Conservation (phyloP, 495 filamentous ascomycete genomes). For the Penicillium mononematosum region DNA sequence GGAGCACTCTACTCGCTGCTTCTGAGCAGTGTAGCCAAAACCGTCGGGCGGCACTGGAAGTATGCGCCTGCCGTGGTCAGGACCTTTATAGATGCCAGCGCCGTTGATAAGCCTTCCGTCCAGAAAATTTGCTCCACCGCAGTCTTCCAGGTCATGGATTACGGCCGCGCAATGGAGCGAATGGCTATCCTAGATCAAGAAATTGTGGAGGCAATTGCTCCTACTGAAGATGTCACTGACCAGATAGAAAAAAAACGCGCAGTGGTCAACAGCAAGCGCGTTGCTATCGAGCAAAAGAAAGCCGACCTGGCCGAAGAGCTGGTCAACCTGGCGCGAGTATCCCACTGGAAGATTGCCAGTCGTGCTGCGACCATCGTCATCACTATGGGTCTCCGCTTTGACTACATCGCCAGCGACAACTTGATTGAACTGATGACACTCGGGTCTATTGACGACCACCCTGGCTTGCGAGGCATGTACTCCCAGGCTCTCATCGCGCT, state of each 20-base stretch:
- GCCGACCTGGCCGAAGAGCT: conserved; percentile 75
- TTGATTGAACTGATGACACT: conserved; percentile 80
- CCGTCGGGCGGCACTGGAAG: conserved; percentile 85
- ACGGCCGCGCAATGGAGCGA: conserved; percentile 77
- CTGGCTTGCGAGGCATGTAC: conserved; percentile 78
- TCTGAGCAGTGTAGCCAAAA: conserved; percentile 85
- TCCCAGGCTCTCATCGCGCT: conserved; percentile 73
- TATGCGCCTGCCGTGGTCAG: conserved; percentile 83
- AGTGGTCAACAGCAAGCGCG: conserved; percentile 70
- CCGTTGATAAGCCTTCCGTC: conserved; percentile 88
- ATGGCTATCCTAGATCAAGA: conserved; percentile 83
- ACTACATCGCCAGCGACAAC: conserved; percentile 74
- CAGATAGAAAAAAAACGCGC: conserved; percentile 65
- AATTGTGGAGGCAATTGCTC: conserved; percentile 69
- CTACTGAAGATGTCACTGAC: conserved; percentile 61
- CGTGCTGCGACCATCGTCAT: conserved; percentile 84
- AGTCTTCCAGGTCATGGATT: conserved; percentile 85
- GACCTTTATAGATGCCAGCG: conserved; percentile 83
- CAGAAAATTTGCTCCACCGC: conserved; percentile 83
- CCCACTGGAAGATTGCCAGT: conserved; percentile 95
- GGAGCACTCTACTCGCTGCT: conserved; percentile 87
- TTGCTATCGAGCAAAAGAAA: conserved; percentile 78
- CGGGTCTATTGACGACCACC: conserved; percentile 88
- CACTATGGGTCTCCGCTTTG: conserved; percentile 84
- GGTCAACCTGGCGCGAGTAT: conserved; percentile 68